Conservation (phyloP, 768 basidiomycete genomes). For the Russula ochroleuca region DNA sequence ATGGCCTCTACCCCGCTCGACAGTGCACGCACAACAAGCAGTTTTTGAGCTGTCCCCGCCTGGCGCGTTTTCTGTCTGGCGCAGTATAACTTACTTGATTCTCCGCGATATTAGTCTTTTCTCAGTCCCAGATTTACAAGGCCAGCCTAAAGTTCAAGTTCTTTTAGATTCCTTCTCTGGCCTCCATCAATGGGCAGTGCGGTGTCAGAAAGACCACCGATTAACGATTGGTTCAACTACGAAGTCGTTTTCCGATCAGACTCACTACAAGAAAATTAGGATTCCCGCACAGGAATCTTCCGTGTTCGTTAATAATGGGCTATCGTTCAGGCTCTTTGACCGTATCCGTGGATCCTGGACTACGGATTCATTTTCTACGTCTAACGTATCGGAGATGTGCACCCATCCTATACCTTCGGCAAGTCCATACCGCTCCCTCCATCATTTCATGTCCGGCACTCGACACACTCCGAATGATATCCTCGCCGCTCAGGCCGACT, state of each 20-base stretch:
- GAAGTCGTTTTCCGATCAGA: neutral
- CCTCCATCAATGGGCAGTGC: neutral
- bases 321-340: slow-evolving; percentile 17
- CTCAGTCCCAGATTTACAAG: neutral
- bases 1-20: slow-evolving; percentile 14
- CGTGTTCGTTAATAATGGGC: slow-evolving; percentile 9
- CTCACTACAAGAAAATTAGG: slow-evolving; percentile 5
- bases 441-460: slow-evolving; percentile 1
- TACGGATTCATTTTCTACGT: neutral
- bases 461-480: slow-evolving; percentile 39
- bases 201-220: neutral
- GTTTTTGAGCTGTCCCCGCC: slow-evolving; percentile 21
- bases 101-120: slow-evolving; percentile 12
- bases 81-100: slow-evolving; percentile 11
- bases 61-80: slow-evolving; percentile 15
- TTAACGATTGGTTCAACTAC: slow-evolving; percentile 18
- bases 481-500: slow-evolving; percentile 41
- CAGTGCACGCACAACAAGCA: neutral
- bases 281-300: slow-evolving; percentile 10
- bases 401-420: neutral
- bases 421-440: slow-evolving; percentile 5
- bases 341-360: neutral
- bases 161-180: slow-evolving; percentile 10
- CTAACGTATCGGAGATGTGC: neutral
- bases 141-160: neutral